phyloP scores from a whole-genome alignment of 208 protist species.

The Trypanosoma conorhini region DNA sequence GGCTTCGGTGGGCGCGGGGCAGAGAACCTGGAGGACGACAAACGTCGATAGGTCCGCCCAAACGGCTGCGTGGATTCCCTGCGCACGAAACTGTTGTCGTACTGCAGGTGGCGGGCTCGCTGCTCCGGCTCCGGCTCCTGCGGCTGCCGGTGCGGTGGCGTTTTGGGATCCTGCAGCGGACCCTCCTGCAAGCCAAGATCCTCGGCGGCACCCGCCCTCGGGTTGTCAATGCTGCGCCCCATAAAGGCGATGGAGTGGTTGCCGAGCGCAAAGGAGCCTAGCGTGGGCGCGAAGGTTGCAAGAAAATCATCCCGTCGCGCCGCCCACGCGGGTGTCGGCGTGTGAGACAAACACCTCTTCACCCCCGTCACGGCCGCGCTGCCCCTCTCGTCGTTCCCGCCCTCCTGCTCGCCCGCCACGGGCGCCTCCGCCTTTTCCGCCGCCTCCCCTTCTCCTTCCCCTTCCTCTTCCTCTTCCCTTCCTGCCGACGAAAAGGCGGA shows the following conservation, averaged over 20 bases:
- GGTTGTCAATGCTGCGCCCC: conserved; percentile 14
- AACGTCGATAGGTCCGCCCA: background rate
- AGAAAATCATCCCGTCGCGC: background rate
- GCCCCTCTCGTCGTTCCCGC: background rate
- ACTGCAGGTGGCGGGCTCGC: background rate
- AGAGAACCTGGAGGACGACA: background rate
- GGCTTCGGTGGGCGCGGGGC: background rate
- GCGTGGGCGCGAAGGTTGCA: background rate
- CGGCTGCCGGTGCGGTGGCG: background rate
- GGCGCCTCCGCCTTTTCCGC: no score
- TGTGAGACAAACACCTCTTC: no score
- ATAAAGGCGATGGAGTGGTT: conserved; percentile 16
- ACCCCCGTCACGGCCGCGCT: background rate
- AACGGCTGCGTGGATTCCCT: background rate
- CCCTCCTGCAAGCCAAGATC: background rate
- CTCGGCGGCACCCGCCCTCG: background rate
- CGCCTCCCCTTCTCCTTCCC: no score
- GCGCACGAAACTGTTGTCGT: background rate
- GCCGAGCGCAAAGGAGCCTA: background rate
- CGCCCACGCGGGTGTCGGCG: background rate
- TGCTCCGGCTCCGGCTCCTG: background rate
- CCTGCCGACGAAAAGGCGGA: background rate
- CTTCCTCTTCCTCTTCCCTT: background rate
- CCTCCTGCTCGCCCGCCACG: background rate
- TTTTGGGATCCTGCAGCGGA: background rate